Evolutionary conservation across 768 basidiomycete species (phyloP), one percentile per base, ranked within the genome.

Genomic region (Boletus patriciae): DNA sequence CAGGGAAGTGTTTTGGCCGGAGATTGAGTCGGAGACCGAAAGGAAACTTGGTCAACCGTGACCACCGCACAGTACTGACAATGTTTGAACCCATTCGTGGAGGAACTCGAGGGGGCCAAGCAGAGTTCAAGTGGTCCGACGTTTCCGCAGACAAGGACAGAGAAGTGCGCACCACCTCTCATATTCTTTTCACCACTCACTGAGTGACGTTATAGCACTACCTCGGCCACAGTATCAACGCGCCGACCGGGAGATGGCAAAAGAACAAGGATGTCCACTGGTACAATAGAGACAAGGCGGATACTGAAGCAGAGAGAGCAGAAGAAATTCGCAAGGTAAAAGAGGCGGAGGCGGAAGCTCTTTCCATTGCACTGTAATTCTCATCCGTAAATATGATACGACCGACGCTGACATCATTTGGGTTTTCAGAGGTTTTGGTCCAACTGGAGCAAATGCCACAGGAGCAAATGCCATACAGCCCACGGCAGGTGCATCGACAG

Each of bases 261-360:
- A 95, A 95, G 75, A 93, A 94, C 77, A 94, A 95, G 70, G 95
- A 98, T 66, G 76, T 98, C 16, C 94, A 96, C 66, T 98, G 95
- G 95, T 98, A 96, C 69, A 83, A 77, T 64, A 85, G 94, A 29
- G 92, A 94, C 6, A 27, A 58, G 34, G 65, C 68, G 2, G 60
- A 65, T 15, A 63, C 62, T 4, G 82, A 83, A 15, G 70, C 70
- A 12, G 83, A 84, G 59, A 77, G 83, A 52, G 64, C 51, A 0
- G 92, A 88, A 58, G 95, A 98, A 75, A 87, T 97, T 33, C 75
- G 83, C 54, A 83, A 80, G 65, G 70, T 97, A 60, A 96, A 97
- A 70, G 89, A 94, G 66, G 80, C 87, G 16, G 95, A 98, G 69
- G 91, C 89, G 23, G 93, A 97, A 55, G 94, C 94, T 0, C 74